Conservation (phyloP, 768 basidiomycete species). For the Clitopilus hobsonii region DNA sequence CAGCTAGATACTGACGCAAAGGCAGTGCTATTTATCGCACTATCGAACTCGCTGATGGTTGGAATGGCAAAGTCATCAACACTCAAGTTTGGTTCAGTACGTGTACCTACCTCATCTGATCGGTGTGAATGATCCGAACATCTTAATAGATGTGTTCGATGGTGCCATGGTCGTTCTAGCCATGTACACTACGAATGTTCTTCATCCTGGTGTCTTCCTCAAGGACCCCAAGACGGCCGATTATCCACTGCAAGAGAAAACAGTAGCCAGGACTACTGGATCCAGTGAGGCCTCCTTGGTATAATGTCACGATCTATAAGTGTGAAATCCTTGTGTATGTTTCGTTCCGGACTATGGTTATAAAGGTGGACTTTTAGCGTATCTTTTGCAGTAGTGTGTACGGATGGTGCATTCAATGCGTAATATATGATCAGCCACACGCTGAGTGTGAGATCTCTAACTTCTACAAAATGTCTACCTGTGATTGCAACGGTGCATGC, state of each 20-base stretch:
- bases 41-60: slow-evolving; percentile 46
- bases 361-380: too few species aligned
- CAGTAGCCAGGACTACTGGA: neutral
- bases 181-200: slow-evolving; percentile 22
- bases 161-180: slow-evolving; percentile 28
- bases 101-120: slow-evolving; percentile 3
- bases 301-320: neutral
- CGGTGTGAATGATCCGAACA: neutral
- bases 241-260: neutral
- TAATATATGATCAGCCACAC: too few species aligned
- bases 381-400: too few species aligned
- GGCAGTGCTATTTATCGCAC: slow-evolving; percentile 46
- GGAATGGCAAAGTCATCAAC: slow-evolving; percentile 43
- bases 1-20: neutral
- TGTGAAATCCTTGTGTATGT: neutral
- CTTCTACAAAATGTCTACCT: too few species aligned
- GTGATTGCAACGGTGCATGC: too few species aligned
- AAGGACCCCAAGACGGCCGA: neutral
- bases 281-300: neutral
- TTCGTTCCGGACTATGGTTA: too few species aligned
- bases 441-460: too few species aligned
- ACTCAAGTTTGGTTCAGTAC: slow-evolving; percentile 43
- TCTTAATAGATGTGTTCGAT: slow-evolving; percentile 35
- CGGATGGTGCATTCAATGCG: too few species aligned
- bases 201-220: slow-evolving; percentile 19